Evolutionary conservation across 768 basidiomycete genomes (phyloP).

Genomic region (Panaeolus cyanescens): DNA sequence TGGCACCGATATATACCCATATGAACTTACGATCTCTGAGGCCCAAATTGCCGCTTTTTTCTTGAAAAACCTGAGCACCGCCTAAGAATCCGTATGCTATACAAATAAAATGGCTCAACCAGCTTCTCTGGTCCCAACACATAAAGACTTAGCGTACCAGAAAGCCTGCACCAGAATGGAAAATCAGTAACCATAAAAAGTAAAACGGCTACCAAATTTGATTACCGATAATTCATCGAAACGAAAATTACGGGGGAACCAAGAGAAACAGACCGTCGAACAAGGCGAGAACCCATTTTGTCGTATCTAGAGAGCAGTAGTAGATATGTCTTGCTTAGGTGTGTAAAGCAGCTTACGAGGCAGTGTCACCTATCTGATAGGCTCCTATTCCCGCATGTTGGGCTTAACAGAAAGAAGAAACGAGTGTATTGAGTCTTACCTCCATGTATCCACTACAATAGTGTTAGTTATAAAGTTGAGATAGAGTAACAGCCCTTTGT

Average conservation of each 20-base stretch:
- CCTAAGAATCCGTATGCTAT: conserved; percentile 32
- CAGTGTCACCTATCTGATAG: conserved; percentile 24
- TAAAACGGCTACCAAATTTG: conserved; percentile 5
- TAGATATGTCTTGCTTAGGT: not conserved
- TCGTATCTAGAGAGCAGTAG: conserved; percentile 34
- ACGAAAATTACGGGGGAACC: conserved; percentile 51
- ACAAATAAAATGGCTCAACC: conserved; percentile 14
- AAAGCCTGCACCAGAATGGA: conserved; percentile 22
- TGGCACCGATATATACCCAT: not conserved
- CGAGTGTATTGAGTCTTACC: conserved; percentile 20
- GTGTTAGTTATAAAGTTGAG: not conserved
- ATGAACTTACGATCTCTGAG: conserved; percentile 30
- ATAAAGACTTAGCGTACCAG: not conserved
- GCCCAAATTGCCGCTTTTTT: conserved; percentile 27
- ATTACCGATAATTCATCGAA: conserved; percentile 51
- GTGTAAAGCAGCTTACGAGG: conserved; percentile 6
- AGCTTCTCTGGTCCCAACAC: conserved; percentile 21
- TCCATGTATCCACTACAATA: conserved; percentile 45
- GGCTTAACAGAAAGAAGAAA: not conserved
- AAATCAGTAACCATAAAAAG: not conserved
- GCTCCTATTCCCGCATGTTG: conserved; percentile 16
- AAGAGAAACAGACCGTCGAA: conserved; percentile 43
- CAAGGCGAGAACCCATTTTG: conserved; percentile 33
- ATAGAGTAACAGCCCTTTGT: conserved; percentile 4
- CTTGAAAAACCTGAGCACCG: conserved; percentile 27